A percentile compares a stretch with the other conserved stretches of the same genome.
Conservation (phyloP, 2,329 filamentous ascomycete species). For the Colletotrichum spaethianum region DNA sequence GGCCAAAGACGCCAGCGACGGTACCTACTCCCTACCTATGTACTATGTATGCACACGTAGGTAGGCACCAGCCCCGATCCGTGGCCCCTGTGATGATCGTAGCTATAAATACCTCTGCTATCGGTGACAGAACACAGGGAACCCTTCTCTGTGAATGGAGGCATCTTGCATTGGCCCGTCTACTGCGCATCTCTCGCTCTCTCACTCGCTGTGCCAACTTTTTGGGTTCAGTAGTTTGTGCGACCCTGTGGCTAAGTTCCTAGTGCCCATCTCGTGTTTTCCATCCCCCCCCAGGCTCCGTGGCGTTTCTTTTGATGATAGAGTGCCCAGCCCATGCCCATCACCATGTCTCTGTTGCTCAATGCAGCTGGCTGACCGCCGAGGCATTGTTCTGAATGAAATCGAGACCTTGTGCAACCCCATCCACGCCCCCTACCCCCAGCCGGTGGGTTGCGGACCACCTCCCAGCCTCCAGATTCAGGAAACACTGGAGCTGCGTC, state of each 20-base stretch:
- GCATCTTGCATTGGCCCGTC: constrained; percentile 23
- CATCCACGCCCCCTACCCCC: background rate
- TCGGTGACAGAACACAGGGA: constrained; percentile 25
- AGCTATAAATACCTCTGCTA: constrained; percentile 34
- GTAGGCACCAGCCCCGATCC: constrained; percentile 3
- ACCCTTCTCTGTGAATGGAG: constrained; percentile 4
- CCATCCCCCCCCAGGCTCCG: background rate
- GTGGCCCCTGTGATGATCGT: constrained; percentile 31
- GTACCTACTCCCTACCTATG: no score
- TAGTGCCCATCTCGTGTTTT: background rate
- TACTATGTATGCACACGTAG: background rate
- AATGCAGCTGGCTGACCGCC: background rate
- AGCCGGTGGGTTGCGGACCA: constrained; percentile 8
- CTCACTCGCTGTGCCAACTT: constrained; percentile 32
- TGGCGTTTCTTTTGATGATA: background rate
- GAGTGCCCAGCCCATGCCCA: background rate
- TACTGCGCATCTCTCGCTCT: background rate
- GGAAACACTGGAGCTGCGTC: constrained; percentile 18
- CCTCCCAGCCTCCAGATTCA: constrained; percentile 19
- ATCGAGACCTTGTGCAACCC: constrained; percentile 1
- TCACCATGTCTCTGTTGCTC: background rate
- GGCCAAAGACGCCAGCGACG: constrained; percentile 3
- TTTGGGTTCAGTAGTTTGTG: background rate
- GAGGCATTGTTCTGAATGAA: background rate
- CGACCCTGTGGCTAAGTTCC: background rate